Evolutionary conservation across 257 asterid genomes (phyloP).

Genomic region (Plantago elongata): DNA sequence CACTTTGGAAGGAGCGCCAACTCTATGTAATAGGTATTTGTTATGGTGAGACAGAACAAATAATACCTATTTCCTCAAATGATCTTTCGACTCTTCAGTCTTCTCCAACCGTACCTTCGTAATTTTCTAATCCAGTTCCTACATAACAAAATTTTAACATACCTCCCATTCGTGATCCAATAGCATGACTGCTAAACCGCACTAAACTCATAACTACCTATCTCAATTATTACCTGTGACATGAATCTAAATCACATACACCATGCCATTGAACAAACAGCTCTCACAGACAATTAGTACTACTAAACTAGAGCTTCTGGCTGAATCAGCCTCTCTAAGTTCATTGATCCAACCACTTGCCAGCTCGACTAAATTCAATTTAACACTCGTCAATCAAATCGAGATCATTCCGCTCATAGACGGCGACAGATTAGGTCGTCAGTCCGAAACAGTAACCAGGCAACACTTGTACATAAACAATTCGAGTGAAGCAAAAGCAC

Average conservation of each 20-base stretch:
- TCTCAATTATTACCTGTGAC: no score
- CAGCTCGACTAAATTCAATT: no score
- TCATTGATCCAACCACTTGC: slow-evolving; percentile 2
- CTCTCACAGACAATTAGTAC: no score
- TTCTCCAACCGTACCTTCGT: not conserved
- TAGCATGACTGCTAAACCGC: not conserved
- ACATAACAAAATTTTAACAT: not conserved
- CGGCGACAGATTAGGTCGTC: no score
- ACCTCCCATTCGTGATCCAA: not conserved
- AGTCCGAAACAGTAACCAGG: no score
- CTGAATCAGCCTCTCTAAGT: not conserved
- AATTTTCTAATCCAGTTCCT: not conserved
- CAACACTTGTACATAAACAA: no score
- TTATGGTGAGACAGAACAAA: not conserved
- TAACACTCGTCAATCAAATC: no score
- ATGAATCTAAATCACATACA: no score
- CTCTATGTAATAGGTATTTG: not conserved
- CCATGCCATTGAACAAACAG: no score
- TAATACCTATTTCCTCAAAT: not conserved
- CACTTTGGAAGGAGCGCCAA: not conserved
- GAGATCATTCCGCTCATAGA: no score
- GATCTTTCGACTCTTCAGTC: not conserved
- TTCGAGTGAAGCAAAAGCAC: not conserved
- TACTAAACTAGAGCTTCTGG: no score
- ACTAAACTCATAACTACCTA: not conserved